Percentiles rank a stretch among this genome's conserved stretches.
Conservation (phyloP, 805 yeast species). For the Blastobotrys attinorum region DNA sequence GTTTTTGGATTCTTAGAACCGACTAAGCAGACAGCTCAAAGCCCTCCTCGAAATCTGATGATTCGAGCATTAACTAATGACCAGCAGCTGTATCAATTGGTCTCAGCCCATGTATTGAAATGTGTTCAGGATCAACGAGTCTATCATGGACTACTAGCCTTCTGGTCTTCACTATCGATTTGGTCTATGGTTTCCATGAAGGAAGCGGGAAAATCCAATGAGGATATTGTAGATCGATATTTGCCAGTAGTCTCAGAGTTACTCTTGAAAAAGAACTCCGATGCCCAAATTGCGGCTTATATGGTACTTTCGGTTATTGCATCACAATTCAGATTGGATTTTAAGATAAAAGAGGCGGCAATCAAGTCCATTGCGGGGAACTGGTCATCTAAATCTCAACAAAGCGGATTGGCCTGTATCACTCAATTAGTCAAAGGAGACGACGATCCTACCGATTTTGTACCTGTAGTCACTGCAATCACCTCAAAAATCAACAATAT, state of each 20-base stretch:
- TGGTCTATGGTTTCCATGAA: slow-evolving; percentile 60
- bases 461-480: slow-evolving; percentile 11
- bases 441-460: slow-evolving; percentile 15
- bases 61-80: slow-evolving; percentile 64
- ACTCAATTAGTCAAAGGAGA: slow-evolving; percentile 26
- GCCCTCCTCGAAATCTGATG: slow-evolving; percentile 62
- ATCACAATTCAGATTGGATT: slow-evolving; percentile 58
- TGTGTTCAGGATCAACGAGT: slow-evolving; percentile 47
- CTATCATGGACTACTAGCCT: slow-evolving; percentile 65
- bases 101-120: slow-evolving; percentile 46
- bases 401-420: slow-evolving; percentile 27
- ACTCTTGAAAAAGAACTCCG: slow-evolving; percentile 31
- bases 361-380: slow-evolving; percentile 47
- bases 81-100: slow-evolving; percentile 55
- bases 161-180: slow-evolving; percentile 66
- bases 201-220: slow-evolving; percentile 26
- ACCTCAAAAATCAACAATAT: slow-evolving; percentile 19
- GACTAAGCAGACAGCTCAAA: slow-evolving; percentile 53
- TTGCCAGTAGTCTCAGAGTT: slow-evolving; percentile 29
- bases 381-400: slow-evolving; percentile 30
- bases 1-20: slow-evolving; percentile 64
- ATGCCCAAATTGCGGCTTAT: slow-evolving; percentile 75
- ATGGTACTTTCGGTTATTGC: slow-evolving; percentile 72
- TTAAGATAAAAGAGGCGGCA: slow-evolving; percentile 50
- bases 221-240: slow-evolving; percentile 29